Base-by-base conservation (phyloP, 2,329 filamentous ascomycete species). In the Podosphaera xanthii region DNA sequence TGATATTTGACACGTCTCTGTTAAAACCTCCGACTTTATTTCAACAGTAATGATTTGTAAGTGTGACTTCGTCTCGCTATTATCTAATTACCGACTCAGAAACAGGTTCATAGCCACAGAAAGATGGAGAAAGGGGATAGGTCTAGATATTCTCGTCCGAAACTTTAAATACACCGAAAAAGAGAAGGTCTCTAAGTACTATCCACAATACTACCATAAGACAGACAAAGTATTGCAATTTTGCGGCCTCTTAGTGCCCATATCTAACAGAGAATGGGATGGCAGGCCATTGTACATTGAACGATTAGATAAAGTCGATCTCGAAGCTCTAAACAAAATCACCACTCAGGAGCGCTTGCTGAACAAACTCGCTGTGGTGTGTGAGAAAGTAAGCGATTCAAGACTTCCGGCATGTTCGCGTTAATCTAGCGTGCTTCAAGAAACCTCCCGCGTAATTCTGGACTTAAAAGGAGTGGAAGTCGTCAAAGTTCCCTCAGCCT, bases 161-260 rank as follows among this genome's bases (percentile, higher is more conserved):
- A 84, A 75, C 66, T 95, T 94, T 77, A 82, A 92, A 61, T 96
- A 95, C 75, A 77, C 78, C 63, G 90, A 96, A 78, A 92, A 91
- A 73, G 70, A 79, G 59, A 71, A 91, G 70, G 80, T 98, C 61
- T 87, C 87, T 72, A 76, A 91, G 73, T 95, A 86, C 77, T 98
- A 98, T 75, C 88, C 88, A 55, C 92, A 98, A 75, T 98, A 92
- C 77, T 98, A 98, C 76, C 92, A 98, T 80, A 96, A 96, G 77
- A 91, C 83, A 10, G 87, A 92, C 74, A 89, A 88, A 74, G 82
- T 84, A 62, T 53, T 49, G n/a, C 42, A 8, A 10, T 22, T 10
- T 22, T 31, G 7, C 54, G 12, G 46, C 22, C 35, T 40, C 1
- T 22, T 34, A 33, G 40, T 33, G 44, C 40, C 8, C 42, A 5